phyloP scores from a whole-genome alignment of 2,329 filamentous ascomycete genomes.

The Microsporum ferrugineum region DNA sequence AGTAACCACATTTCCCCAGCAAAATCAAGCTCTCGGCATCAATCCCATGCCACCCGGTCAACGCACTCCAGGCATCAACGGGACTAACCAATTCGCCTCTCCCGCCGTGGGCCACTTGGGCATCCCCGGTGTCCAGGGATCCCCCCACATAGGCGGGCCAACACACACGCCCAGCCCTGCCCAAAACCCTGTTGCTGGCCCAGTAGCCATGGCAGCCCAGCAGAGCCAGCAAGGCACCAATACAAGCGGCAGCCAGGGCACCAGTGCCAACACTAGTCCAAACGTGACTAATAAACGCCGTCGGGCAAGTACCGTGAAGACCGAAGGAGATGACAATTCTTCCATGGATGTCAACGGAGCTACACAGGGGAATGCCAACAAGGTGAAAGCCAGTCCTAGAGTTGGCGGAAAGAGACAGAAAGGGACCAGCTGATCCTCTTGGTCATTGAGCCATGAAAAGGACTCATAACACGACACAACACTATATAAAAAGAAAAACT shows the following conservation, averaged over 20 bases:
- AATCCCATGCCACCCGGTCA: conserved; percentile 24
- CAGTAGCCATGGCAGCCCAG: conserved; percentile 45
- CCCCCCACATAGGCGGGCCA: conserved; percentile 43
- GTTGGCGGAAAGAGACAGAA: conserved; percentile 39
- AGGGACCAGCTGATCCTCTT: conserved; percentile 19
- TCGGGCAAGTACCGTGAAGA: conserved; percentile 48
- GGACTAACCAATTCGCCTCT: conserved; percentile 45
- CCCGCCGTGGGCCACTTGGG: conserved; percentile 46
- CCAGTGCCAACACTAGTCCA: conserved; percentile 52
- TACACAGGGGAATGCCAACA: conserved; percentile 24
- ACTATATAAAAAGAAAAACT: background rate
- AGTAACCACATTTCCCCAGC: conserved; percentile 36
- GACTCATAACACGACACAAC: background rate
- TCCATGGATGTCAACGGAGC: conserved; percentile 41
- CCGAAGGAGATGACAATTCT: conserved; percentile 43
- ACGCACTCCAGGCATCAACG: conserved; percentile 36
- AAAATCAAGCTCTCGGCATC: conserved; percentile 23
- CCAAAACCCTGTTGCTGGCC: conserved; percentile 36
- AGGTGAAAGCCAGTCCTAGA: conserved; percentile 39
- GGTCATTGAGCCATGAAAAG: background rate
- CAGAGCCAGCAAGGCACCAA: conserved; percentile 47
- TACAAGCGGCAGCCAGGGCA: conserved; percentile 37
- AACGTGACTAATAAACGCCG: conserved; percentile 48
- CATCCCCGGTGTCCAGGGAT: conserved; percentile 37
- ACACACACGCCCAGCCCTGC: conserved; percentile 36